Conservation (phyloP, 2,329 filamentous ascomycete genomes). For the Ascochyta clinopodiicola region DNA sequence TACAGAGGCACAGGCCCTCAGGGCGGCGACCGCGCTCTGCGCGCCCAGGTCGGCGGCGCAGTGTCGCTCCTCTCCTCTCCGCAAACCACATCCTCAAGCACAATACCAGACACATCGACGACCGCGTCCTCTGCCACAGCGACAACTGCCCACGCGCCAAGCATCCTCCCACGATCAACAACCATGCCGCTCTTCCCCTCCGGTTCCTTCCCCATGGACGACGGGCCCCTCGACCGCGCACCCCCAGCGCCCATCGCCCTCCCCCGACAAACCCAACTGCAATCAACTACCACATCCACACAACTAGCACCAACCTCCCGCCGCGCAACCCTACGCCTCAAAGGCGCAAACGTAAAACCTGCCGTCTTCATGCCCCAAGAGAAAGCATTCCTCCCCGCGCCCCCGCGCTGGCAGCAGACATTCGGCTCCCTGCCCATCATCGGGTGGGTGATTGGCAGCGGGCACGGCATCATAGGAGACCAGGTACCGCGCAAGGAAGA, state of each 20-base stretch:
- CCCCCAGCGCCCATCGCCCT: slow-evolving; percentile 34
- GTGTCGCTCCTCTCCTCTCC: slow-evolving; percentile 42
- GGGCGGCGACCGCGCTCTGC: slow-evolving; percentile 52
- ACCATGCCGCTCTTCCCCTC: slow-evolving; percentile 24
- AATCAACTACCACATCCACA: slow-evolving; percentile 29
- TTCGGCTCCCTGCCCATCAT: slow-evolving; percentile 60
- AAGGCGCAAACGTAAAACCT: slow-evolving; percentile 45
- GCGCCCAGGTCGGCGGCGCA: slow-evolving; percentile 41
- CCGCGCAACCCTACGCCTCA: slow-evolving; percentile 37
- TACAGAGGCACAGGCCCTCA: slow-evolving; percentile 54
- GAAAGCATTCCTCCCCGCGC: slow-evolving; percentile 55
- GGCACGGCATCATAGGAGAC: slow-evolving; percentile 71
- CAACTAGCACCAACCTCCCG: slow-evolving; percentile 27
- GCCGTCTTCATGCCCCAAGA: slow-evolving; percentile 53
- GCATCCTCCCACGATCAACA: slow-evolving; percentile 25
- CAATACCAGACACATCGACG: slow-evolving; percentile 41
- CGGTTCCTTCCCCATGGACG: slow-evolving; percentile 36
- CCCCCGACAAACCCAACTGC: slow-evolving; percentile 36
- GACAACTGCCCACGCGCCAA: slow-evolving; percentile 25
- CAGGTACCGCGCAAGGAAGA: slow-evolving; percentile 75
- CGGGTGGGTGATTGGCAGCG: slow-evolving; percentile 52
- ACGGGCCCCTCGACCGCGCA: slow-evolving; percentile 15
- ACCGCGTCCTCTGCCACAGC: slow-evolving; percentile 50
- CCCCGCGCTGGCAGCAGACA: slow-evolving; percentile 50
- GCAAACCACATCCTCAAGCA: slow-evolving; percentile 45